Evolutionary conservation across 163 green algal species (phyloP).

Genomic region (Chlamydomonas reinhardtii): DNA sequence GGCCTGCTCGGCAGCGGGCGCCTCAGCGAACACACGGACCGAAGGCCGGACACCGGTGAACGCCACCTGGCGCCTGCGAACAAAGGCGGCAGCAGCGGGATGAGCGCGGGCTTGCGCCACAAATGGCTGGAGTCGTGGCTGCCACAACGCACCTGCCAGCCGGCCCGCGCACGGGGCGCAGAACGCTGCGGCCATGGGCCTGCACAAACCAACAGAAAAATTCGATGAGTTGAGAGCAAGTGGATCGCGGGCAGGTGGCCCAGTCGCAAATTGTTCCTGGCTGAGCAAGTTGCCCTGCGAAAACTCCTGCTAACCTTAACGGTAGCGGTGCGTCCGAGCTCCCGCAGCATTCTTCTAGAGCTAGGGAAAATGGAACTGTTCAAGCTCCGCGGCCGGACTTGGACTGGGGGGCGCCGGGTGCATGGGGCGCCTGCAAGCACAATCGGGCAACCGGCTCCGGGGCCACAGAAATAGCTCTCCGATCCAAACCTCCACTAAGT

Average conservation of each 20-base stretch:
- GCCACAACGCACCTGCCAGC: slow-evolving; percentile 44
- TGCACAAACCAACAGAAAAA: background rate
- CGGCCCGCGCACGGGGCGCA: slow-evolving; percentile 22
- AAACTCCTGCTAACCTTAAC: background rate
- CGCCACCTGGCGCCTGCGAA: slow-evolving; percentile 16
- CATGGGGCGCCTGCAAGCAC: too few species aligned
- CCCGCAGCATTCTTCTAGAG: background rate
- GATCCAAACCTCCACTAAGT: too few species aligned
- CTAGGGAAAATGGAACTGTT: too few species aligned
- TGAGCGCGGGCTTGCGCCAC: too few species aligned
- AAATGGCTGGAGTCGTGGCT: slow-evolving; percentile 10
- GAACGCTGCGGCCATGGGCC: slow-evolving; percentile 31
- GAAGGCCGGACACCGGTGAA: slow-evolving; percentile 38
- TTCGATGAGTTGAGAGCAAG: background rate
- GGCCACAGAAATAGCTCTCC: too few species aligned
- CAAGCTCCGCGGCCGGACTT: too few species aligned
- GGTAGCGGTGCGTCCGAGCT: slow-evolving; percentile 30
- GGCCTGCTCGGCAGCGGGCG: slow-evolving; percentile 6
- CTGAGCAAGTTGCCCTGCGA: too few species aligned
- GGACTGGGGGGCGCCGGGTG: too few species aligned
- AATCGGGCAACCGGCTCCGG: too few species aligned
- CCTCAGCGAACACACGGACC: slow-evolving; percentile 31
- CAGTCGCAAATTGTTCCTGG: too few species aligned
- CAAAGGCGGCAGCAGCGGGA: background rate
- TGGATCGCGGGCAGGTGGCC: background rate